Evolutionary conservation across 2,329 filamentous ascomycete genomes (phyloP), one percentile per base, ranked within the genome.

Genomic region (Colletotrichum lentis): DNA sequence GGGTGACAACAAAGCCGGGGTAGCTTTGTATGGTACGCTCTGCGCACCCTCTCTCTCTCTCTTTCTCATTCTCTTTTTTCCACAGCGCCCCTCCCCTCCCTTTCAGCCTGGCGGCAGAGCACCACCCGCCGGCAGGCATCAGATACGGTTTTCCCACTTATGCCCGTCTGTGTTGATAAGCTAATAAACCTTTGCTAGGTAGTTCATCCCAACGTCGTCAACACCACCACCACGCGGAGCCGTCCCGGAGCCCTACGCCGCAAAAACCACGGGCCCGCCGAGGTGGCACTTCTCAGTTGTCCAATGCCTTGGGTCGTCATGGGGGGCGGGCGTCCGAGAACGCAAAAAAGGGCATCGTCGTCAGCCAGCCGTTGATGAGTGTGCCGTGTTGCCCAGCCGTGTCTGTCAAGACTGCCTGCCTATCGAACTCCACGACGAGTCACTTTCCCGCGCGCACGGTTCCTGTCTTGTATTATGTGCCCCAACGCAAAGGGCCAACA

Each of bases 101-200:
- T 31, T 31, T 31, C 7, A 31, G 27, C 27, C 27, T 31, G 27
- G 7, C 27, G 27, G 27, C 7, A 31, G 27, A 31, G 27, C 27
- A 56, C 47, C 37, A 59, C 31, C 75, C 74, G 41, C 39, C 43
- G 61, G 68, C 14, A 76, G 74, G 66, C 74, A 47, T 77, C 71
- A 50, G 73, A 71, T 64, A 74, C n/a, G 27, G 37, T 53, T 57
- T 12, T 3, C 63, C 63, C 27, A 39, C 59, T 24, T 50, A 47
- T 61, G 20, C 53, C 53, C 53, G 27, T 14, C 14, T 37, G 24
- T 16, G 14, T 24, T 12, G 27, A 20, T 22, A 43, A 44, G 22
- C 24, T 16, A 10, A 63, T 16, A 10, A 63, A 62, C 22, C 20
- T 24, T 55, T 55, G 14, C 44, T 24, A 24, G 24, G 2, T 46